Conservation (phyloP, 2,329 filamentous ascomycete species). For the Tolypocladium tropicale region DNA sequence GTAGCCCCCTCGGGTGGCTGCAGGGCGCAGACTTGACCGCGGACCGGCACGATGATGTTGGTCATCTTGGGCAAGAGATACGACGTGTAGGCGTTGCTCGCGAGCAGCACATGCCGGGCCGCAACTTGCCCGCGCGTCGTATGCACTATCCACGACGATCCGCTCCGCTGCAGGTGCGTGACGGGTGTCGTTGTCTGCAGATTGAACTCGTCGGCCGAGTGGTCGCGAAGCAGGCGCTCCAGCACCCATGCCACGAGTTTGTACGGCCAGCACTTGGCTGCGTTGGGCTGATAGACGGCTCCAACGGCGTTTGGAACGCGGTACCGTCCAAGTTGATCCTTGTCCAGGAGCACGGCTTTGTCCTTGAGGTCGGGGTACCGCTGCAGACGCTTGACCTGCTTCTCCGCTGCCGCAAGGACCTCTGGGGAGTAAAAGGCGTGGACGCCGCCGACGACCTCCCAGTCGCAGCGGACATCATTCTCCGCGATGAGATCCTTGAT, state of each 20-base stretch:
- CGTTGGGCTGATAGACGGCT: constrained; percentile 53
- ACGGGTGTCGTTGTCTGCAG: constrained; percentile 67
- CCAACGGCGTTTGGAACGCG: constrained; percentile 48
- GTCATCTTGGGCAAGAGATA: constrained; percentile 59
- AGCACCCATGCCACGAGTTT: constrained; percentile 69
- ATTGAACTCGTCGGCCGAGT: constrained; percentile 44
- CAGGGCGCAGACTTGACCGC: constrained; percentile 63
- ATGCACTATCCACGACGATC: constrained; percentile 45
- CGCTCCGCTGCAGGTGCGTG: constrained; percentile 29
- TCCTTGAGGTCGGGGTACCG: constrained; percentile 47
- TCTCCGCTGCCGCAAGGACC: constrained; percentile 41
- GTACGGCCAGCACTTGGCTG: constrained; percentile 71
- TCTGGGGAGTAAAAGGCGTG: constrained; percentile 50
- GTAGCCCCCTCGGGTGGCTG: constrained; percentile 36
- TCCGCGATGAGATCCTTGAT: constrained; percentile 46
- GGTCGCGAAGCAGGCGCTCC: constrained; percentile 38
- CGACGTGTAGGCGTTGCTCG: constrained; percentile 79
- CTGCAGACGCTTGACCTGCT: constrained; percentile 39
- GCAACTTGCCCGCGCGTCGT: constrained; percentile 59
- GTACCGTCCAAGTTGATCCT: constrained; percentile 35
- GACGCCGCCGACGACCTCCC: constrained; percentile 51
- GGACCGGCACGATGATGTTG: constrained; percentile 64
- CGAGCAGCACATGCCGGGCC: constrained; percentile 58
- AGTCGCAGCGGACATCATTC: constrained; percentile 59
- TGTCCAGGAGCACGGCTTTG: constrained; percentile 27